These are phyloP conservation scores for Mikania micrantha DNA, from an alignment of 129 eudicot genomes.

Conservation along the genomic window DNA sequence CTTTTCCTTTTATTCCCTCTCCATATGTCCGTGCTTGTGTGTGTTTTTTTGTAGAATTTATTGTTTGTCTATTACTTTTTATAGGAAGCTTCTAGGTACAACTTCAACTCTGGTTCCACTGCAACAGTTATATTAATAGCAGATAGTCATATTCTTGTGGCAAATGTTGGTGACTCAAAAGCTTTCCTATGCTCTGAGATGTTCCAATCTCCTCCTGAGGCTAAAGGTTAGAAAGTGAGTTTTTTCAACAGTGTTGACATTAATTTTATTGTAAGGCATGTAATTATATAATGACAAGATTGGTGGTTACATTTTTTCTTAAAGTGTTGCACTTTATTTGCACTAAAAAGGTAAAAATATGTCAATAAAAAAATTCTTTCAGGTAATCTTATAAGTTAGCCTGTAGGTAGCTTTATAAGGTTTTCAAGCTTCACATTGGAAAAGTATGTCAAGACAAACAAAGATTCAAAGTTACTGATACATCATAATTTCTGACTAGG, in stretches of 20 bases:
- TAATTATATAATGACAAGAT: slow-evolving; percentile 5
- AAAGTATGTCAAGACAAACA: not conserved
- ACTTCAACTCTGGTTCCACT: slow-evolving; percentile 75
- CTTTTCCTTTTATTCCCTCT: not conserved
- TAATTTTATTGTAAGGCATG: not conserved
- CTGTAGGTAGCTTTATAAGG: not conserved
- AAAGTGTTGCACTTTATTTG: not conserved
- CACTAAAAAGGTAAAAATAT: not conserved
- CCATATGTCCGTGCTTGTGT: not conserved
- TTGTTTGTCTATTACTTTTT: slow-evolving; percentile 24
- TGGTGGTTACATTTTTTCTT: slow-evolving; percentile 2
- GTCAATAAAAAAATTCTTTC: not conserved
- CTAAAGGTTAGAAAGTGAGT: slow-evolving; percentile 63
- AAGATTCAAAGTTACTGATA: slow-evolving; percentile 6
- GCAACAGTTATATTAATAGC: slow-evolving; percentile 73
- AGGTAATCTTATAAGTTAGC: not conserved
- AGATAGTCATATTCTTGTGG: slow-evolving; percentile 77
- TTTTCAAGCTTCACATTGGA: not conserved
- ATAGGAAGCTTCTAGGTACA: slow-evolving; percentile 82
- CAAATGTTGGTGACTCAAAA: slow-evolving; percentile 94
- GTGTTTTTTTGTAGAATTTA: not conserved
- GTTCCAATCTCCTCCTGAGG: slow-evolving; percentile 67
- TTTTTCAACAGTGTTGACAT: slow-evolving; percentile 2
- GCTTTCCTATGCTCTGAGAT: slow-evolving; percentile 87
- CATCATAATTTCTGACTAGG: not conserved